These are phyloP conservation scores for Salix suchowensis DNA, from an alignment of 345 rosid genomes.

Conservation along the genomic window DNA sequence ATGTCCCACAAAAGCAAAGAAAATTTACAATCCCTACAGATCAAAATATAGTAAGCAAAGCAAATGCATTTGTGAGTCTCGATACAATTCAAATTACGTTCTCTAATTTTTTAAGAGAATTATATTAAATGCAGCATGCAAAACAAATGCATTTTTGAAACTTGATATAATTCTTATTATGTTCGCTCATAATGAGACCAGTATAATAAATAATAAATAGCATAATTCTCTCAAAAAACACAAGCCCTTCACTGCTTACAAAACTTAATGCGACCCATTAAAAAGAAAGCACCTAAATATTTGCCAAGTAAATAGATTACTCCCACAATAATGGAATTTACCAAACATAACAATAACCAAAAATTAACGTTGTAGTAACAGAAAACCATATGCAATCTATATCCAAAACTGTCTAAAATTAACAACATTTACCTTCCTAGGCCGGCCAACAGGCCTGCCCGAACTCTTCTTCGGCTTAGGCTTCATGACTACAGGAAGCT, in stretches of 20 bases:
- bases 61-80: not conserved
- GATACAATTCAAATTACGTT: too few relatives aligned
- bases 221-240: not conserved
- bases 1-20: not conserved
- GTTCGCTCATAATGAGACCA: not conserved
- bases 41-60: not conserved
- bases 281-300: too few relatives aligned
- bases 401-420: not conserved
- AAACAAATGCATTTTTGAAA: too few relatives aligned
- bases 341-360: not conserved
- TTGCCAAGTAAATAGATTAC: not conserved
- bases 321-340: not conserved
- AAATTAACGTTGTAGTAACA: not conserved
- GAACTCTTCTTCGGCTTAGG: slow-evolving; percentile 26
- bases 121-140: too few relatives aligned
- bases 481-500: slow-evolving; percentile 25
- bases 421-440: slow-evolving; percentile 46
- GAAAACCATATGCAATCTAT: not conserved
- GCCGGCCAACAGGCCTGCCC: slow-evolving; percentile 60
- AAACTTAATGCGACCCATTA: too few relatives aligned
- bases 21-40: not conserved
- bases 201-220: not conserved
- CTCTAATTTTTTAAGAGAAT: too few relatives aligned
- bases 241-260: not conserved
- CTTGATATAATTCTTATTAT: not conserved